Evolutionary conservation across 2,329 filamentous ascomycete genomes (phyloP).

Genomic region (Colletotrichum gloeosporioides): DNA sequence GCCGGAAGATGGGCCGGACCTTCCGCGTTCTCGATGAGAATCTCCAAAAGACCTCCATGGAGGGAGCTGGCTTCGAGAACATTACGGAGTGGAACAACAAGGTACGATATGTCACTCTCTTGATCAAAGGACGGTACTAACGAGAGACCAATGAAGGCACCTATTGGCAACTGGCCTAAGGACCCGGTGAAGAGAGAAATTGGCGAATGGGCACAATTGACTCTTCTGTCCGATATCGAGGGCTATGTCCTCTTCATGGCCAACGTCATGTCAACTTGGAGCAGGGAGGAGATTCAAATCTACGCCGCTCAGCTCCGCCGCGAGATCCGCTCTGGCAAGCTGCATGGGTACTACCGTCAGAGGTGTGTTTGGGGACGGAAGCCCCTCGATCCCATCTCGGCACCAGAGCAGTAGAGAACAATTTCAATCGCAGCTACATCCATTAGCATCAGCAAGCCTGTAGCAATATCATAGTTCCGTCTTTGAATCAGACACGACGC

Average conservation of each 20-base stretch:
- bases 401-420: neutral
- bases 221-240: constrained; percentile 36
- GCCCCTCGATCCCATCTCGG: neutral
- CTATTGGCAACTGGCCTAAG: constrained; percentile 46
- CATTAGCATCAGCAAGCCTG: fast-evolving
- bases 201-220: constrained; percentile 35
- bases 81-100: constrained; percentile 26
- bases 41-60: constrained; percentile 33
- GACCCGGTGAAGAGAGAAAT: constrained; percentile 39
- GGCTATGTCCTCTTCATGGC: constrained; percentile 37
- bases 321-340: constrained; percentile 31
- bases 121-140: neutral
- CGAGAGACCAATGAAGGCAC: constrained; percentile 20
- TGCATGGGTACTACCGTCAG: constrained; percentile 34
- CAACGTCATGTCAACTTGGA: constrained; percentile 40
- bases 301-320: constrained; percentile 39
- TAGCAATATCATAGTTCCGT: neutral
- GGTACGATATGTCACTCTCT: neutral
- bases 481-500: neutral
- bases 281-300: constrained; percentile 33
- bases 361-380: constrained; percentile 33
- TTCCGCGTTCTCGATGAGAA: constrained; percentile 35
- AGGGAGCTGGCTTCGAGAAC: constrained; percentile 31
- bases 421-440: neutral
- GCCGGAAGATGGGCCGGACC: constrained; percentile 33